Evolutionary conservation across 148 eudicot species (phyloP), one percentile per base, ranked within the genome.

Genomic region (Linanthus parryae): DNA sequence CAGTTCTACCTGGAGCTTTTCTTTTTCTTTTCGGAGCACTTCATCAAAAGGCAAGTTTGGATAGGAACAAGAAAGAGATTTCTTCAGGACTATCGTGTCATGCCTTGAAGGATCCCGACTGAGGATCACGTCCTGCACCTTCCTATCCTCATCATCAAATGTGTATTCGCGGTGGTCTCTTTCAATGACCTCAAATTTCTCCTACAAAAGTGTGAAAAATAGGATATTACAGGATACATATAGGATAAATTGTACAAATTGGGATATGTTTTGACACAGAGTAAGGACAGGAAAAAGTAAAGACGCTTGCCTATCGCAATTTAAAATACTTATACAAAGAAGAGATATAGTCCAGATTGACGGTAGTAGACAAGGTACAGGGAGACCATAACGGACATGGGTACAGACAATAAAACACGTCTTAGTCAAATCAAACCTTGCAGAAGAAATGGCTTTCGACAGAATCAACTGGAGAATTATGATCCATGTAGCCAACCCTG

Each of bases 101-200:
- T 65, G 56, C 52, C 46, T 64, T 3, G 48, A 54, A 2, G 65
- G 69, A 29, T 69, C 64, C 34, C 36, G 56, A 48, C 48, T 61
- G 55, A 73, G 35, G 13, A 68, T 58, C 7, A 58, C 70, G 41
- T 28, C 56, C 26, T 68, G 78, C 33, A 64, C 58, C 48, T 44
- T 67, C 24, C 35, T 30, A 11, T 64, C 78, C 44, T 64, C 66
- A 12, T 73, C 73, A 7, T 68, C 78, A 17, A 73, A 50, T 37
- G 73, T 68, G 59, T 73, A 73, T 16, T 73, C 78, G 39, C 43
- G 26, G 19, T 64, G 78, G 45, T 73, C 78, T 44, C 40, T 55
- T 15, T 60, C 44, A 21, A 69, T 73, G 42, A 38, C 45, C 54
- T 26, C 35, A 12, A 15, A 3, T n/a, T 7, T 26, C 17, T 38